phyloP scores from a whole-genome alignment of 2,329 filamentous ascomycete genomes.

The Colletotrichum zoysiae region DNA sequence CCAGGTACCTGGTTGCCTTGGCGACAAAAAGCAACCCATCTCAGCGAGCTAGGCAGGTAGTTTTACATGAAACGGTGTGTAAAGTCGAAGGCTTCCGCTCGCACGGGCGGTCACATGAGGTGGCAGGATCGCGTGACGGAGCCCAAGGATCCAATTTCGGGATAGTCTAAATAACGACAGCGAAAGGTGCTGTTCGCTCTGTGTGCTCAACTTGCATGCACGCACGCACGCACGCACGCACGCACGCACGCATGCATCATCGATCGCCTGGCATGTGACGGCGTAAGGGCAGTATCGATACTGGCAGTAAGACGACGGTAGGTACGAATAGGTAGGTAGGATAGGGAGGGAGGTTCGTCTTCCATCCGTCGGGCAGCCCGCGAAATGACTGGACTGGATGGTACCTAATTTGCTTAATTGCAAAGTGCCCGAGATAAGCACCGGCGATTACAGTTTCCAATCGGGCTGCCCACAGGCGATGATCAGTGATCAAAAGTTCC shows the following conservation, averaged over 20 bases:
- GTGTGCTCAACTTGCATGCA: background rate
- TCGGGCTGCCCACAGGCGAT: background rate
- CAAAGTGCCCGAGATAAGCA: background rate
- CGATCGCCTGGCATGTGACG: slow-evolving; percentile 23
- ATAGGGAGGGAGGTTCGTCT: background rate
- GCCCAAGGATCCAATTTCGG: slow-evolving; percentile 10
- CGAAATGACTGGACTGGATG: background rate
- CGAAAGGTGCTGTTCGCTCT: background rate
- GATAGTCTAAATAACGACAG: background rate
- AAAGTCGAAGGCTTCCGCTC: background rate
- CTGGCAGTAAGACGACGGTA: background rate
- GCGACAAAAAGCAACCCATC: background rate
- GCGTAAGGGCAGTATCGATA: background rate
- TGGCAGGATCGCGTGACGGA: slow-evolving; percentile 21
- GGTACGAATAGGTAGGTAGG: no score
- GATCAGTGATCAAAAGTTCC: background rate
- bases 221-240: no score
- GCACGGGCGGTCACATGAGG: slow-evolving; percentile 32
- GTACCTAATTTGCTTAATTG: background rate
- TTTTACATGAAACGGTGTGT: background rate
- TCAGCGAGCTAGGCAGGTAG: background rate
- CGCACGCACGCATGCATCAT: no score
- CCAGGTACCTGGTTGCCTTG: background rate
- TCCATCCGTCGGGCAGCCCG: background rate
- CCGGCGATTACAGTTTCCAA: background rate